These are phyloP conservation scores for Linum tenue DNA, from an alignment of 345 rosid species.

Conservation along the genomic window DNA sequence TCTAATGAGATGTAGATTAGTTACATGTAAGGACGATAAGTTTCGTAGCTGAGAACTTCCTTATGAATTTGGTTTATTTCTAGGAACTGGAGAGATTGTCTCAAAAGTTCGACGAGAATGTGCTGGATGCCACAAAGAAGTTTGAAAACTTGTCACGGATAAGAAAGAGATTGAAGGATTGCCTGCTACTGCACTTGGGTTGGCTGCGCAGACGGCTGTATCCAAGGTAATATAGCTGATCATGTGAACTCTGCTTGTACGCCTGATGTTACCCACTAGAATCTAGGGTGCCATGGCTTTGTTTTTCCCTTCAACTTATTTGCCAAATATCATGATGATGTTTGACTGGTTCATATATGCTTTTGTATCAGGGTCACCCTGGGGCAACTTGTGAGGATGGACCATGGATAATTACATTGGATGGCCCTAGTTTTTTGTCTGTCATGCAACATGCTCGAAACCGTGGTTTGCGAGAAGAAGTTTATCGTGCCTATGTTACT, in stretches of 20 bases:
- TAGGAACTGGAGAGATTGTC: constrained; percentile 79
- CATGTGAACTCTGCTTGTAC: no score
- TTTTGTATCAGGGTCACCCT: constrained; percentile 51
- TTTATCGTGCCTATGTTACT: constrained; percentile 54
- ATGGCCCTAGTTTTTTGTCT: constrained; percentile 65
- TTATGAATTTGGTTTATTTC: constrained; percentile 9
- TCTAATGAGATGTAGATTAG: background rate
- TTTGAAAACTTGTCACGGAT: constrained; percentile 73
- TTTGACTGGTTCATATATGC: background rate
- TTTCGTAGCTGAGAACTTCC: background rate
- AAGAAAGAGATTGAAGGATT: constrained; percentile 82
- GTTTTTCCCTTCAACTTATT: constrained; percentile 1
- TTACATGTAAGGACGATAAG: background rate
- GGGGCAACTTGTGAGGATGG: constrained; percentile 78
- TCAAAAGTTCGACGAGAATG: constrained; percentile 75
- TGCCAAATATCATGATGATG: background rate
- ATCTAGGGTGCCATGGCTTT: background rate
- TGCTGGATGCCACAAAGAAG: constrained; percentile 82
- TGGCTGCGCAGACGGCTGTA: constrained; percentile 83
- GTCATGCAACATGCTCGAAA: constrained; percentile 85
- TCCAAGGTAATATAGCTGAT: constrained; percentile 46
- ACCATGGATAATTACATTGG: constrained; percentile 83
- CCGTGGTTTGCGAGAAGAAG: constrained; percentile 75
- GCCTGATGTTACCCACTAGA: constrained; percentile 1
- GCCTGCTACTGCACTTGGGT: constrained; percentile 80